A percentile compares a stretch with the other conserved stretches of the same genome.
phyloP scores from a whole-genome alignment of 768 basidiomycete genomes.

The Amanita exitialis region DNA sequence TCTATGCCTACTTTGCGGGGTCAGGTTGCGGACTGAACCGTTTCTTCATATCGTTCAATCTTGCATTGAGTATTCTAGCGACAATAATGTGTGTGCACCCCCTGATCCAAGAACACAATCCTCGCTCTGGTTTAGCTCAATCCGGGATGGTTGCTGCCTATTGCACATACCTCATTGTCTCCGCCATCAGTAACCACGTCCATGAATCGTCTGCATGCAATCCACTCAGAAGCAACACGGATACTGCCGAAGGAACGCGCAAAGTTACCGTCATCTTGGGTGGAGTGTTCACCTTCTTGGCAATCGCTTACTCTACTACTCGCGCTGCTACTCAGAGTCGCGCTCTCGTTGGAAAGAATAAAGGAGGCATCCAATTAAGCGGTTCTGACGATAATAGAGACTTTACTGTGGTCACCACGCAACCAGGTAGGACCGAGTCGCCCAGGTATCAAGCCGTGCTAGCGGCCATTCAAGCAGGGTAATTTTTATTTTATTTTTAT shows the following conservation, averaged over 20 bases:
- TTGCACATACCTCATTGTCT: conserved; percentile 91
- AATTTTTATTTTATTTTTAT: conserved; percentile 15
- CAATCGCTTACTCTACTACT: conserved; percentile 95
- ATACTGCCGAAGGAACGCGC: conserved; percentile 51
- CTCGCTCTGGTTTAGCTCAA: conserved; percentile 91
- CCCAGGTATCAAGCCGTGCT: conserved; percentile 90
- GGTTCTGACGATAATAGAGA: conserved; percentile 49
- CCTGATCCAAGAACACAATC: conserved; percentile 82
- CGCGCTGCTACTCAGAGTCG: conserved; percentile 93
- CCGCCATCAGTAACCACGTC: conserved; percentile 87
- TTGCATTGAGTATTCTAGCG: conserved; percentile 67
- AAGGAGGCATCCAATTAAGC: conserved; percentile 60
- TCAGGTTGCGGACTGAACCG: conserved; percentile 85
- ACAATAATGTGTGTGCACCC: conserved; percentile 81
- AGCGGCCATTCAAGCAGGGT: conserved; percentile 96
- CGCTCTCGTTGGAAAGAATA: conserved; percentile 72
- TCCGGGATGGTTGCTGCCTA: conserved; percentile 97
- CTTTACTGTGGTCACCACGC: conserved; percentile 67
- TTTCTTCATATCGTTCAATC: conserved; percentile 96
- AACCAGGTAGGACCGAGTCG: conserved; percentile 75
- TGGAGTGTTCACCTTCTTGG: conserved; percentile 92
- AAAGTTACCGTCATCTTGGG: conserved; percentile 86
- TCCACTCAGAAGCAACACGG: conserved; percentile 60
- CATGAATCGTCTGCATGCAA: conserved; percentile 73
- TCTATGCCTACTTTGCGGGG: conserved; percentile 88